Evolutionary conservation across 805 yeast genomes (phyloP).

Genomic region (Starmerella tilneyi): DNA sequence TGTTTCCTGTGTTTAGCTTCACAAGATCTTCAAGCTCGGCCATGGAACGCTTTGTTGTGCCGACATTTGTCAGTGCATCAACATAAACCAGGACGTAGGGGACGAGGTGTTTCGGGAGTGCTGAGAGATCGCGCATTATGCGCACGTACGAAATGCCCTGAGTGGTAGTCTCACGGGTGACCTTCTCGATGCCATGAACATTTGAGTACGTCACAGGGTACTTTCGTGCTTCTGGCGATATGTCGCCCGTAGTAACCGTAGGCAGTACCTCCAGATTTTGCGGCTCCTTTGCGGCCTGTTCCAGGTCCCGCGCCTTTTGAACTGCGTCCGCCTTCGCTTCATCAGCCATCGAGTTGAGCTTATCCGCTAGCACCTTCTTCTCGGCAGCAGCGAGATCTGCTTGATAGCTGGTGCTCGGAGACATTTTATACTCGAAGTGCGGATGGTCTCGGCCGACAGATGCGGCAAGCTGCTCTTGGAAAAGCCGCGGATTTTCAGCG

Average conservation of each 20-base stretch:
- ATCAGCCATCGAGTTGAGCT: slow-evolving; percentile 39
- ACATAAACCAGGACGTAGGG: slow-evolving; percentile 68
- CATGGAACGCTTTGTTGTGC: slow-evolving; percentile 59
- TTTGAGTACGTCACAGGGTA: slow-evolving; percentile 26
- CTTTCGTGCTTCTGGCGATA: slow-evolving; percentile 44
- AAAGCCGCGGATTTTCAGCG: slow-evolving; percentile 43
- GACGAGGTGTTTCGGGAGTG: slow-evolving; percentile 51
- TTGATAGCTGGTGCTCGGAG: slow-evolving; percentile 53
- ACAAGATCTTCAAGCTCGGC: slow-evolving; percentile 78
- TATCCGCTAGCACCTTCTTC: slow-evolving; percentile 37
- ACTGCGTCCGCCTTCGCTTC: slow-evolving; percentile 49
- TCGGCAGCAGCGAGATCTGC: slow-evolving; percentile 48
- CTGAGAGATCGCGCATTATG: slow-evolving; percentile 50
- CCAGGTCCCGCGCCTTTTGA: slow-evolving; percentile 49
- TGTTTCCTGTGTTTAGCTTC: slow-evolving; percentile 74
- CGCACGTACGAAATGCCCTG: slow-evolving; percentile 65
- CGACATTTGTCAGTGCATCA: slow-evolving; percentile 72
- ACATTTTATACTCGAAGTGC: slow-evolving; percentile 63
- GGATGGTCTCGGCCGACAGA: slow-evolving; percentile 41
- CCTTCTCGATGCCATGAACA: slow-evolving; percentile 12
- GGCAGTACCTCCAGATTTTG: slow-evolving; percentile 79
- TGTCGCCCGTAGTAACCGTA: slow-evolving; percentile 62
- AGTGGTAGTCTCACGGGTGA: slow-evolving; percentile 32
- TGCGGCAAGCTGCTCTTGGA: slow-evolving; percentile 49
- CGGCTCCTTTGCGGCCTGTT: slow-evolving; percentile 50